phyloP scores from a whole-genome alignment of 2,329 filamentous ascomycete species.

The Botryotinia convoluta region DNA sequence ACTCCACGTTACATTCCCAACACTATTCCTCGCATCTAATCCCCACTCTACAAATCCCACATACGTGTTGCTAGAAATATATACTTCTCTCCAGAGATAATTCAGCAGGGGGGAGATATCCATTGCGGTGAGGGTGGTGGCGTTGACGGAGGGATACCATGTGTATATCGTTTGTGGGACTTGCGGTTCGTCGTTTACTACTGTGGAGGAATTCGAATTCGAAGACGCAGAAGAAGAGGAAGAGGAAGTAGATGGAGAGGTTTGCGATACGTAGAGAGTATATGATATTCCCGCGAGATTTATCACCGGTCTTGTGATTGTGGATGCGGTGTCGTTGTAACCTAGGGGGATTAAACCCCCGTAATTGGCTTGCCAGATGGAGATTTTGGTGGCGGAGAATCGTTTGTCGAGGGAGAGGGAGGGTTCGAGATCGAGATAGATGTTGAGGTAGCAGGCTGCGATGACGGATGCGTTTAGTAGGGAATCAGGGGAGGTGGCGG shows the following conservation, averaged over 20 bases:
- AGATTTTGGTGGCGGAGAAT: neutral
- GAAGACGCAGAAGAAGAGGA: neutral
- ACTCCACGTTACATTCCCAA: neutral
- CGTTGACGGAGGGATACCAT: neutral
- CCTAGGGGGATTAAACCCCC: neutral
- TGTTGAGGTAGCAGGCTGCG: neutral
- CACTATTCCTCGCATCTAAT: neutral
- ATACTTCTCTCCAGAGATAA: conserved; percentile 10
- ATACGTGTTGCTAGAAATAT: neutral
- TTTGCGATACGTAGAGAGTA: neutral
- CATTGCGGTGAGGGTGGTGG: neutral
- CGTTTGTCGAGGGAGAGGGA: neutral
- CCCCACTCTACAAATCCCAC: conserved; percentile 15
- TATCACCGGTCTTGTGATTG: neutral
- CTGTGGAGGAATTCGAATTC: neutral
- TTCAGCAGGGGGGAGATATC: neutral
- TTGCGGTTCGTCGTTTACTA: neutral
- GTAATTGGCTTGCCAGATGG: conserved; percentile 10
- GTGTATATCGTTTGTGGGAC: conserved; percentile 7
- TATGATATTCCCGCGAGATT: neutral
- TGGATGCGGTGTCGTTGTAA: neutral
- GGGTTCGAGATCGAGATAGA: conserved; percentile 1
- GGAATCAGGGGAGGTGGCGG: neutral
- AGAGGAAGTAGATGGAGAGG: neutral
- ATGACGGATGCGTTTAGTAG: neutral